phyloP scores from a whole-genome alignment of 2,329 filamentous ascomycete species.

The Ramularia endophylla region DNA sequence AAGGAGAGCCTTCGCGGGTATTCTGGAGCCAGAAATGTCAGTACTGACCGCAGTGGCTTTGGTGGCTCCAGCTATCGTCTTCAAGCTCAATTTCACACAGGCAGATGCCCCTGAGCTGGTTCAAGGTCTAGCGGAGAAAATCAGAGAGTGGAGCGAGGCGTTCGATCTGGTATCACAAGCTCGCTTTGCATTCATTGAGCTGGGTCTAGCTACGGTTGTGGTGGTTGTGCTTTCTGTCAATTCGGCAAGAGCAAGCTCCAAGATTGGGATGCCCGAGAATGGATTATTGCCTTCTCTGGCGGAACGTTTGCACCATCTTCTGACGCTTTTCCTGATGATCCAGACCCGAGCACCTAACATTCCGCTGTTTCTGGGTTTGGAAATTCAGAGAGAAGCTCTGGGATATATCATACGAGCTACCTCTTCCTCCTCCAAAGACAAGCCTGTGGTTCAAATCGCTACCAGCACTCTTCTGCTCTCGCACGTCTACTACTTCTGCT shows the following conservation, averaged over 20 bases:
- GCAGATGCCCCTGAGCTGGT: constrained; percentile 75
- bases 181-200: constrained; percentile 33
- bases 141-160: constrained; percentile 23
- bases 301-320: constrained; percentile 54
- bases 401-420: constrained; percentile 10
- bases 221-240: constrained; percentile 20
- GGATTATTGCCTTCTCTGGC: constrained; percentile 21
- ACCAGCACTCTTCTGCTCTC: constrained; percentile 70
- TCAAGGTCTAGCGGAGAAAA: constrained; percentile 38
- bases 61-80: constrained; percentile 59
- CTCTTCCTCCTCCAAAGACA: neutral
- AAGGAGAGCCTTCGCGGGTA: constrained; percentile 22
- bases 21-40: constrained; percentile 25
- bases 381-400: constrained; percentile 44
- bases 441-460: constrained; percentile 40
- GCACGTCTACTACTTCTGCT: constrained; percentile 79
- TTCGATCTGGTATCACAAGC: constrained; percentile 33
- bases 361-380: constrained; percentile 74
- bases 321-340: constrained; percentile 74
- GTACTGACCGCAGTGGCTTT: constrained; percentile 36
- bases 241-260: constrained; percentile 11
- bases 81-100: constrained; percentile 84
- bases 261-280: constrained; percentile 3
- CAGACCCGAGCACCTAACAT: constrained; percentile 83
- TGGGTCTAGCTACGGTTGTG: constrained; percentile 29